A percentile compares a stretch with the other conserved stretches of the same genome.
Evolutionary conservation across 805 yeast genomes (phyloP).

Genomic region (Candida tammaniensis): DNA sequence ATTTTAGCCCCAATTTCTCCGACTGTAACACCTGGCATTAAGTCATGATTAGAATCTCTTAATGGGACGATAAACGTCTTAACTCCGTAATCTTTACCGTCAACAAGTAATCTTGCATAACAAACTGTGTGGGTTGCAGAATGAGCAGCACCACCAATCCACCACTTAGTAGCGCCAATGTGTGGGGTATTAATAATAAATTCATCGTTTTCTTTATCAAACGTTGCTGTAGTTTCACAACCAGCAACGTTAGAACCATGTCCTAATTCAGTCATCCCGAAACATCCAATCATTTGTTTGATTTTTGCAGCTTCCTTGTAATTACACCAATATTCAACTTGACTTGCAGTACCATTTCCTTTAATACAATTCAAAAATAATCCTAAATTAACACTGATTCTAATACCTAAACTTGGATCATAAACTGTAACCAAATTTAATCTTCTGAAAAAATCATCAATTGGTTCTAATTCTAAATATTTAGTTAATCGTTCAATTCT

Average conservation of each 20-base stretch:
- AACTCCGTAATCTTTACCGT: conserved; percentile 87
- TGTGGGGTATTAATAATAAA: conserved; percentile 84
- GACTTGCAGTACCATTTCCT: conserved; percentile 41
- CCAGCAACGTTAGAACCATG: conserved; percentile 96
- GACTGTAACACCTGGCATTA: conserved; percentile 75
- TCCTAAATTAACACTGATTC: conserved; percentile 39
- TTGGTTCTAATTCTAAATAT: conserved; percentile 32
- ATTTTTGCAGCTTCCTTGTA: conserved; percentile 30
- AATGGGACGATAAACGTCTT: conserved; percentile 90
- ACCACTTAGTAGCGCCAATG: conserved; percentile 93
- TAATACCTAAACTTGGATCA: conserved; percentile 38
- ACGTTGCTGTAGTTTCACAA: conserved; percentile 88
- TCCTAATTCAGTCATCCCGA: conserved; percentile 89
- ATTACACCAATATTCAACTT: conserved; percentile 36
- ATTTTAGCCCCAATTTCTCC: conserved; percentile 95
- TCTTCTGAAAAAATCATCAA: conserved; percentile 30
- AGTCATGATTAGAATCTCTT: conserved; percentile 68
- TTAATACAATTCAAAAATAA: conserved; percentile 36
- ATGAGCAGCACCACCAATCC: conserved; percentile 98
- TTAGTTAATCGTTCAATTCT: conserved; percentile 36
- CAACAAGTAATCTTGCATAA: conserved; percentile 78
- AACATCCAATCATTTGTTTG: conserved; percentile 67
- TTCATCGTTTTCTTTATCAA: conserved; percentile 59
- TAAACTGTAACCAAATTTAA: conserved; percentile 34
- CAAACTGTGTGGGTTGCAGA: conserved; percentile 86